Percentiles rank a stretch among this genome's conserved stretches.
Conservation (phyloP, 2,329 filamentous ascomycete genomes). For the Beauveria asiatica region DNA sequence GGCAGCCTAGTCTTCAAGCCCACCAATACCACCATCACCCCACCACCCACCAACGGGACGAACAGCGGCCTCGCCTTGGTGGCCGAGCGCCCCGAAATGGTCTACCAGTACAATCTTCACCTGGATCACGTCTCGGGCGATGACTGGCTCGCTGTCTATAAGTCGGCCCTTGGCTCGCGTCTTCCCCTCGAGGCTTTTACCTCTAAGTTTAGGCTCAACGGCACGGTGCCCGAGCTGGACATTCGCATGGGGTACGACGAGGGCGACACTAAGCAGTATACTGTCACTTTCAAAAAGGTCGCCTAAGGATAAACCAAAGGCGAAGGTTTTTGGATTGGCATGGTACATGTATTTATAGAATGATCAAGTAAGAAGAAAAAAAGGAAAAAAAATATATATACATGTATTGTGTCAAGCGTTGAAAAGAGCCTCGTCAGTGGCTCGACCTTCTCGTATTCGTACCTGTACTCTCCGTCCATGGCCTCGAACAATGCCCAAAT, state of each 20-base stretch:
- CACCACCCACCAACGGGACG: no score
- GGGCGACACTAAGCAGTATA: background rate
- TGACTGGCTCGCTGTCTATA: background rate
- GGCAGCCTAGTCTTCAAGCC: background rate
- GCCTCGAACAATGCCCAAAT: background rate
- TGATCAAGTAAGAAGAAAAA: background rate
- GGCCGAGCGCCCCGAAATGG: background rate
- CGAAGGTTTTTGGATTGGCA: background rate
- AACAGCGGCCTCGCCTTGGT: background rate
- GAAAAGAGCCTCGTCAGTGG: background rate
- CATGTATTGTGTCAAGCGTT: background rate
- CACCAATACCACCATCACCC: no score
- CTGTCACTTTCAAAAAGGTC: background rate
- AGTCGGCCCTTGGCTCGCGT: background rate
- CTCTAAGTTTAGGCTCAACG: background rate
- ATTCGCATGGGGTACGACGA: background rate
- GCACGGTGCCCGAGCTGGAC: background rate
- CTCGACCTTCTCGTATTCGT: constrained; percentile 7
- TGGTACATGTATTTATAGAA: background rate
- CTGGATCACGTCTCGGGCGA: background rate
- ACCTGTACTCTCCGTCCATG: background rate
- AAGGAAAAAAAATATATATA: background rate
- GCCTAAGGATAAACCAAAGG: background rate
- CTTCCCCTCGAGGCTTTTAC: background rate
- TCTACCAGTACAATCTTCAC: background rate